phyloP scores from a whole-genome alignment of 1,139 yeast species.

The Saccharomyces hybrid region DNA sequence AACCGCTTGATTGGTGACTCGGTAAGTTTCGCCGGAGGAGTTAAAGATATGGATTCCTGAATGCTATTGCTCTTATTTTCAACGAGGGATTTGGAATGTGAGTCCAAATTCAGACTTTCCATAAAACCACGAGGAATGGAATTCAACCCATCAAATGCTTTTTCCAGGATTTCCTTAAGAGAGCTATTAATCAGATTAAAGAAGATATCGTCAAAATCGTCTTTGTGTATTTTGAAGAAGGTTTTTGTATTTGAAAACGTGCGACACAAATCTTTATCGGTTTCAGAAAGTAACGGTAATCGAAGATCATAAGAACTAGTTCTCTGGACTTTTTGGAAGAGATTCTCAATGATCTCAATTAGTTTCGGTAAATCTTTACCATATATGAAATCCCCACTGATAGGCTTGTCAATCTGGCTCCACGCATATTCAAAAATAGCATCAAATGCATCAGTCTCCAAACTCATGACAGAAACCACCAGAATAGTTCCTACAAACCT shows the following conservation, averaged over 20 bases:
- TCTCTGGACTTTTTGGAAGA: slow-evolving; percentile 10
- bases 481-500: too few species aligned
- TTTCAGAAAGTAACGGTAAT: slow-evolving; percentile 16
- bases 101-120: background rate
- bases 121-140: background rate
- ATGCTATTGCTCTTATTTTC: background rate
- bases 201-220: slow-evolving; percentile 29
- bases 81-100: background rate
- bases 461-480: background rate
- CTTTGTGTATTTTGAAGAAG: slow-evolving; percentile 27
- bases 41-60: background rate
- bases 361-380: slow-evolving; percentile 26
- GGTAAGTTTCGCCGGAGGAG: background rate
- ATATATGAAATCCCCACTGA: slow-evolving; percentile 24
- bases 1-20: background rate
- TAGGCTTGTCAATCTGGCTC: slow-evolving; percentile 25
- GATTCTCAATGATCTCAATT: slow-evolving; percentile 18
- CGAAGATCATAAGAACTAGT: slow-evolving; percentile 2
- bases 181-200: slow-evolving; percentile 22
- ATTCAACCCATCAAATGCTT: slow-evolving; percentile 12
- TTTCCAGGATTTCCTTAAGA: slow-evolving; percentile 11
- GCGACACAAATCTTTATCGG: slow-evolving; percentile 23
- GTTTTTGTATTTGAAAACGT: slow-evolving; percentile 27
- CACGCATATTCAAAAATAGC: slow-evolving; percentile 27
- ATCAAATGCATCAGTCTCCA: background rate